phyloP scores from a whole-genome alignment of 495 filamentous ascomycete species.

The Platismatia glauca region DNA sequence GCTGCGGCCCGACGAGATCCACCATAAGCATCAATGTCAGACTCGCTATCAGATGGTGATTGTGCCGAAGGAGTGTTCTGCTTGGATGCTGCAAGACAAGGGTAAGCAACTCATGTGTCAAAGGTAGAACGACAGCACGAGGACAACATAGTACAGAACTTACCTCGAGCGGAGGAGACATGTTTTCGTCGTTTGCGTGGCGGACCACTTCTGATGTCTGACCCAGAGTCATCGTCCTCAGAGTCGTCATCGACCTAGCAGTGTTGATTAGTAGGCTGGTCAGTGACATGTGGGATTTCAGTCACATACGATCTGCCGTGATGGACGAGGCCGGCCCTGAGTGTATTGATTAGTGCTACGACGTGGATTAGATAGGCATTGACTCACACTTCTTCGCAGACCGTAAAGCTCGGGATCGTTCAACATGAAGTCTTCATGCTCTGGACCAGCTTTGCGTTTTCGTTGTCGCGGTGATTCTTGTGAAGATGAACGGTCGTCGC shows the following conservation, averaged over 20 bases:
- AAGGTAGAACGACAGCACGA: neutral
- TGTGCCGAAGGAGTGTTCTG: constrained; percentile 37
- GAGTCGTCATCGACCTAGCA: constrained; percentile 62
- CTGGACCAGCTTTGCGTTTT: constrained; percentile 66
- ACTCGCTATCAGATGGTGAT: constrained; percentile 51
- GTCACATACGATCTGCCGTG: constrained; percentile 38
- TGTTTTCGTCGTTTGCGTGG: constrained; percentile 38
- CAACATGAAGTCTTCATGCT: constrained; percentile 73
- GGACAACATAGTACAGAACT: neutral
- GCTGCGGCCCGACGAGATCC: constrained; percentile 53
- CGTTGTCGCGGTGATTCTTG: constrained; percentile 50
- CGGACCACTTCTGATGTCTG: constrained; percentile 41
- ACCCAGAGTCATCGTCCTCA: constrained; percentile 62
- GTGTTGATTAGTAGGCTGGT: constrained; percentile 15
- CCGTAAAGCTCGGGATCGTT: constrained; percentile 96
- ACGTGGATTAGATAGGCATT: neutral
- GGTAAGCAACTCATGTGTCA: neutral
- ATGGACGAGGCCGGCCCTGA: constrained; percentile 46
- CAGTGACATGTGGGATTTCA: neutral
- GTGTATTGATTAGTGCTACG: constrained; percentile 23
- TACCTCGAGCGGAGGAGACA: constrained; percentile 30
- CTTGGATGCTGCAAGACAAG: constrained; percentile 7
- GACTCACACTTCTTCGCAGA: constrained; percentile 75
- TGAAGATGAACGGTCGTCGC: constrained; percentile 56
- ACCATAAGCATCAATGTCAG: constrained; percentile 62